phyloP scores from a whole-genome alignment of 805 yeast genomes.

The Jamesozyma gamospora region DNA sequence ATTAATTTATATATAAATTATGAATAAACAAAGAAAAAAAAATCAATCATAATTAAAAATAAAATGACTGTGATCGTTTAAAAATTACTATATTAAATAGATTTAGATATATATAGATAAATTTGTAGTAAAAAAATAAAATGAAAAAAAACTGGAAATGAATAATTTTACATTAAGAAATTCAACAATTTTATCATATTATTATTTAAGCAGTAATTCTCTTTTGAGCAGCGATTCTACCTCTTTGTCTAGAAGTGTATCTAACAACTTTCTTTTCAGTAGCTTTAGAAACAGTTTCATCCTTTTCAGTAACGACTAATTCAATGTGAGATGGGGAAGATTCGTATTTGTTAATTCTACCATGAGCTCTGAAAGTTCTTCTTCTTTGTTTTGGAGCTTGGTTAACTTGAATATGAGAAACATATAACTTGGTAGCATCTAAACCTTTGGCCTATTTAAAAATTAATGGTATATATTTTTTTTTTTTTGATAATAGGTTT shows the following conservation, averaged over 20 bases:
- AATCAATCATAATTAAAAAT: no score
- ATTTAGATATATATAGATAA: neutral
- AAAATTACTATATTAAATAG: neutral
- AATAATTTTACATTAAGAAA: neutral
- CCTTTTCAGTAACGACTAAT: conserved; percentile 91
- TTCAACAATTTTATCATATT: no score
- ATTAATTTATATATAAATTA: neutral
- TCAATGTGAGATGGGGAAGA: conserved; percentile 98
- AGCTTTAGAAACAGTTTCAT: conserved; percentile 89
- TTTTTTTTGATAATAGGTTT: no score
- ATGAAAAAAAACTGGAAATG: neutral
- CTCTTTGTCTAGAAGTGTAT: conserved; percentile 85
- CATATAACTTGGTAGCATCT: conserved; percentile 86
- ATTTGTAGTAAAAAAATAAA: neutral
- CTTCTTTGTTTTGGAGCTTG: conserved; percentile 99
- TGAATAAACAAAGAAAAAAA: neutral
- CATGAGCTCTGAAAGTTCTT: conserved; percentile 99
- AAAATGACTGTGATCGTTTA: no score
- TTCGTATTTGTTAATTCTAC: conserved; percentile 99
- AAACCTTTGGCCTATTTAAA: conserved; percentile 75
- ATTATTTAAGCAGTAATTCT: conserved; percentile 56
- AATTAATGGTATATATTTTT: no score
- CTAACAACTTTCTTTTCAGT: conserved; percentile 56
- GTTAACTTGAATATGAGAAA: conserved; percentile 99
- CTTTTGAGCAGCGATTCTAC: conserved; percentile 83